Conservation (phyloP, 441 rosid species). For the Pelargonium australe region DNA sequence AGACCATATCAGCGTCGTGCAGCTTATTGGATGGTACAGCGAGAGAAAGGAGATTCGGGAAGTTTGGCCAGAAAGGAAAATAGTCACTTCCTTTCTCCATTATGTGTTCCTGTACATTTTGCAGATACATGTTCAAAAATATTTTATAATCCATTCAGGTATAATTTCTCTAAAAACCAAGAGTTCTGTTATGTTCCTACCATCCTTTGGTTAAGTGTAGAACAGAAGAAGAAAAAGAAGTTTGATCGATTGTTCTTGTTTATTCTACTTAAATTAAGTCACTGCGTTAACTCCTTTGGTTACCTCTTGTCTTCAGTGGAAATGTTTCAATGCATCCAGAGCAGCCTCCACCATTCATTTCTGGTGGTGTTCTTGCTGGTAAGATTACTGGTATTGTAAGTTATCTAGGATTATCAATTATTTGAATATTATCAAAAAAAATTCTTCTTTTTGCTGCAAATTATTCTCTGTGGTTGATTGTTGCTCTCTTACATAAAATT, state of each 20-base stretch:
- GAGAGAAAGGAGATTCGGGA: slow-evolving; percentile 60
- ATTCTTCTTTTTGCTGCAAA: too few relatives aligned
- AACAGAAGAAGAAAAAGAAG: neutral
- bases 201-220: slow-evolving; percentile 13
- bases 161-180: slow-evolving; percentile 19
- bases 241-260: neutral
- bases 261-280: neutral
- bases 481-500: neutral
- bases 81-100: slow-evolving; percentile 55
- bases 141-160: slow-evolving; percentile 98
- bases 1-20: slow-evolving; percentile 96
- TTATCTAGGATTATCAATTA: neutral
- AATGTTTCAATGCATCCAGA: slow-evolving; percentile 56
- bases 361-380: slow-evolving; percentile 97
- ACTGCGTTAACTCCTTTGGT: slow-evolving; percentile 17
- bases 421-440: slow-evolving; percentile 8
- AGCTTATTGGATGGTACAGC: slow-evolving; percentile 86
- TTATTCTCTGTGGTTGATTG: neutral
- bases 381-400: slow-evolving; percentile 16
- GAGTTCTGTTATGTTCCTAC: neutral
- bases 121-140: slow-evolving; percentile 58
- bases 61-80: slow-evolving; percentile 32
- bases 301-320: slow-evolving; percentile 55
- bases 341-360: slow-evolving; percentile 45
- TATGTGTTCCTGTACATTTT: slow-evolving; percentile 55